Percentiles rank a stretch among this genome's conserved stretches.
Evolutionary conservation across 2,329 filamentous ascomycete genomes (phyloP).

Genomic region (Ceratocystis eucalypticola): DNA sequence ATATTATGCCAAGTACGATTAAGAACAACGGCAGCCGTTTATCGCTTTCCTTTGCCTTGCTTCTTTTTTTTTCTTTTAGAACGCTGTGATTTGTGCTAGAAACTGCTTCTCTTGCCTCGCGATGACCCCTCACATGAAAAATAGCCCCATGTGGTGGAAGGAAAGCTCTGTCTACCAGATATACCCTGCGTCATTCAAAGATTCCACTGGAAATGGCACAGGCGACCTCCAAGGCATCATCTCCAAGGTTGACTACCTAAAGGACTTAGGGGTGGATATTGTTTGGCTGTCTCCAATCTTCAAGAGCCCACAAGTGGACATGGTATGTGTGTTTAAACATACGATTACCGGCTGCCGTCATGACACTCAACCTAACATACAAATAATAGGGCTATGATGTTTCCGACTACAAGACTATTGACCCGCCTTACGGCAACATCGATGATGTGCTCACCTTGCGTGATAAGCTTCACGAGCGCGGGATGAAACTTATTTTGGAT

Average conservation of each 20-base stretch:
- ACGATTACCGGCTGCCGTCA: neutral
- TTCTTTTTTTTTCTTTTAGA: neutral
- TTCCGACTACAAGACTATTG: slow-evolving; percentile 52
- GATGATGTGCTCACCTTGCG: slow-evolving; percentile 52
- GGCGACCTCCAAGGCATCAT: slow-evolving; percentile 47
- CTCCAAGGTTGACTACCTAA: slow-evolving; percentile 41
- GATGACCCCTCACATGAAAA: neutral
- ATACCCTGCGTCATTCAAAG: slow-evolving; percentile 48
- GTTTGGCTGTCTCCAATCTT: slow-evolving; percentile 41
- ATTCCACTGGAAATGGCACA: slow-evolving; percentile 41
- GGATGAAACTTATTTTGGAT: slow-evolving; percentile 59
- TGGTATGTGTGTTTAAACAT: slow-evolving; percentile 27
- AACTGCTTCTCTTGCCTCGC: neutral
- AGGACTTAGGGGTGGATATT: slow-evolving; percentile 43
- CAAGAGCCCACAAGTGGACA: slow-evolving; percentile 47
- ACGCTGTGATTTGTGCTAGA: neutral
- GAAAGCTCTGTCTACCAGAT: slow-evolving; percentile 48
- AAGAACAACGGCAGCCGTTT: neutral
- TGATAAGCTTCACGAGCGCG: slow-evolving; percentile 43
- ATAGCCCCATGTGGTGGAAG: slow-evolving; percentile 40
- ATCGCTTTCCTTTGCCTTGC: neutral
- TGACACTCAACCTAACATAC: neutral
- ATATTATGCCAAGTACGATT: neutral
- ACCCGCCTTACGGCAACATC: slow-evolving; percentile 53
- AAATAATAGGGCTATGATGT: slow-evolving; percentile 49